Conservation (phyloP, 176 grass and related monocot genomes). For the Rhynchospora breviuscula region DNA sequence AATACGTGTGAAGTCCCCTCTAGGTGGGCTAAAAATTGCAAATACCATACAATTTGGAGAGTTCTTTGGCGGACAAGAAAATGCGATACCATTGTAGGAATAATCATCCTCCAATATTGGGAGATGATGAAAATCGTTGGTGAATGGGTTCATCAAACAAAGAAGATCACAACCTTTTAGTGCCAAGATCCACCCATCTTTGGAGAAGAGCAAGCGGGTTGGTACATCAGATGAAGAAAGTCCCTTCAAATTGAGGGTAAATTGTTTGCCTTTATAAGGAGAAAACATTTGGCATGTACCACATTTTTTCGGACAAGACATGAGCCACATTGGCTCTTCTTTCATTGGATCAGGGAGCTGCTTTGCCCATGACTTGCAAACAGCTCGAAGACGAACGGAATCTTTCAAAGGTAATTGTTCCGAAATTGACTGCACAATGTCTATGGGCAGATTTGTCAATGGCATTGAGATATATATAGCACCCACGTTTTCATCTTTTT, state of each 20-base stretch:
- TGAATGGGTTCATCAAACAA: background rate
- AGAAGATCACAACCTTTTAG: background rate
- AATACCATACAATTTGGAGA: constrained; percentile 4
- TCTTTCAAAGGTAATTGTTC: background rate
- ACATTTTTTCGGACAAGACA: background rate
- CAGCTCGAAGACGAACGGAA: background rate
- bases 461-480: background rate
- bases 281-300: background rate
- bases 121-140: background rate
- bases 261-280: constrained; percentile 4
- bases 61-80: constrained; percentile 1
- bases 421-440: constrained; percentile 8
- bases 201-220: constrained; percentile 1
- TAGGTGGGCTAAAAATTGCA: background rate
- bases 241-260: background rate
- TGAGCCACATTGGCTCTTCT: background rate
- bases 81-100: background rate
- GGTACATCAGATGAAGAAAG: background rate
- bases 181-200: constrained; percentile 1
- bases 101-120: background rate
- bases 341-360: background rate
- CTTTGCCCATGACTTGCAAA: constrained; percentile 9
- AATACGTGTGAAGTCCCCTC: background rate
- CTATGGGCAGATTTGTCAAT: constrained; percentile 11
- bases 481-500: background rate